Conservation (phyloP, 306 rosid genomes). For the Trifolium subterraneum region DNA sequence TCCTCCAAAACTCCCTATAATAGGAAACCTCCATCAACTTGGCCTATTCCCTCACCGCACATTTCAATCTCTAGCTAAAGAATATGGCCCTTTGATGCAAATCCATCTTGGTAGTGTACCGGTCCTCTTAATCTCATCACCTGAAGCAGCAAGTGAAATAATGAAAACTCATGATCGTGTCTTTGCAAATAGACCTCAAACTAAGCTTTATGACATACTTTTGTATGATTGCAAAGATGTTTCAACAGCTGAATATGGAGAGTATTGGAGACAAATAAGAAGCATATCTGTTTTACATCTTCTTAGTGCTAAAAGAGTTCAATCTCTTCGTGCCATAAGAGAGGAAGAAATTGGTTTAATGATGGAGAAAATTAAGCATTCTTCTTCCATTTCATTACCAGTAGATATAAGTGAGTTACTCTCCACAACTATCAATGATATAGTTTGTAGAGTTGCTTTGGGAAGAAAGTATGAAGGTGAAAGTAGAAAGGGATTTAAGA, state of each 20-base stretch:
- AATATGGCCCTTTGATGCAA: constrained; percentile 57
- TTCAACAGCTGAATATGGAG: constrained; percentile 47
- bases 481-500: constrained; percentile 38
- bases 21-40: constrained; percentile 60
- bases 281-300: constrained; percentile 48
- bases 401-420: constrained; percentile 54
- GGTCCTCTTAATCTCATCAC: constrained; percentile 51
- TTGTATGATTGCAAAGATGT: constrained; percentile 53
- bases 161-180: constrained; percentile 56
- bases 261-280: constrained; percentile 59
- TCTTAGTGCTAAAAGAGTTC: constrained; percentile 40
- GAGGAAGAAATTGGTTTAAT: constrained; percentile 38
- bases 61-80: constrained; percentile 44
- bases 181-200: constrained; percentile 42
- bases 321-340: constrained; percentile 34
- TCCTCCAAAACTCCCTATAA: constrained; percentile 56
- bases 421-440: constrained; percentile 14
- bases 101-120: constrained; percentile 54
- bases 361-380: constrained; percentile 38
- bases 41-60: constrained; percentile 51
- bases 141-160: constrained; percentile 50
- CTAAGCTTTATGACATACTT: constrained; percentile 36
- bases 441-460: constrained; percentile 57
- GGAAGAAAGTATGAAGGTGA: constrained; percentile 57
- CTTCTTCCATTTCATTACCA: not conserved